Evolutionary conservation across 306 rosid species (phyloP).

Genomic region (Vigna mungo): DNA sequence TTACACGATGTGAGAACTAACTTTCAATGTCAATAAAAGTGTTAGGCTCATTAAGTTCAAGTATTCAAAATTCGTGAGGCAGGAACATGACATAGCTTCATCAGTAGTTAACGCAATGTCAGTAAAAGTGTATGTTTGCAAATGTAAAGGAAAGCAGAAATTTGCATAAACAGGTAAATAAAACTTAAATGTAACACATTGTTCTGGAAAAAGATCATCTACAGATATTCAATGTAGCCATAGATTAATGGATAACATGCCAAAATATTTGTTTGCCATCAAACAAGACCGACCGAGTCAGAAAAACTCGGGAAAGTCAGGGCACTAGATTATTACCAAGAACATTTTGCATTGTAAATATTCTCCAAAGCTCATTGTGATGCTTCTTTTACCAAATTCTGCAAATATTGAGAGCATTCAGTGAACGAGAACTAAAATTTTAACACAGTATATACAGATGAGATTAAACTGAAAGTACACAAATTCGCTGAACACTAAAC

Average conservation of each 20-base stretch:
- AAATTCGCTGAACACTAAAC: slow-evolving; percentile 10
- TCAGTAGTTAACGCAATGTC: slow-evolving; percentile 5
- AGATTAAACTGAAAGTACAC: slow-evolving; percentile 3
- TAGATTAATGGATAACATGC: slow-evolving; percentile 45
- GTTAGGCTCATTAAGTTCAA: background rate
- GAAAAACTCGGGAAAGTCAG: slow-evolving; percentile 45
- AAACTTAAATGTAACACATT: slow-evolving; percentile 24
- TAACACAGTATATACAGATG: background rate
- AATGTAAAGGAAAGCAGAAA: slow-evolving; percentile 21
- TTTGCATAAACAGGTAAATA: slow-evolving; percentile 36
- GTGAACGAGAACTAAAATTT: slow-evolving; percentile 38
- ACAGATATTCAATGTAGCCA: slow-evolving; percentile 47
- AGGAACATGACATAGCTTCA: slow-evolving; percentile 15
- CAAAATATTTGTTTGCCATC: slow-evolving; percentile 48
- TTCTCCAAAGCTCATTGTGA: slow-evolving; percentile 54
- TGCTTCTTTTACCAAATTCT: slow-evolving; percentile 73
- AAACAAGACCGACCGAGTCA: slow-evolving; percentile 45
- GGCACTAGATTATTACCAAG: slow-evolving; percentile 59
- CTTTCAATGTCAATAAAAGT: background rate
- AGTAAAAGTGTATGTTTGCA: slow-evolving; percentile 37
- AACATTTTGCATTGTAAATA: slow-evolving; percentile 34
- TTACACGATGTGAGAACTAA: background rate
- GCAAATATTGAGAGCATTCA: slow-evolving; percentile 47
- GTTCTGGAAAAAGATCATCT: slow-evolving; percentile 43
- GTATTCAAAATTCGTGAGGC: background rate